Conservation (phyloP, 345 rosid genomes). For the Corchorus olitorius region DNA sequence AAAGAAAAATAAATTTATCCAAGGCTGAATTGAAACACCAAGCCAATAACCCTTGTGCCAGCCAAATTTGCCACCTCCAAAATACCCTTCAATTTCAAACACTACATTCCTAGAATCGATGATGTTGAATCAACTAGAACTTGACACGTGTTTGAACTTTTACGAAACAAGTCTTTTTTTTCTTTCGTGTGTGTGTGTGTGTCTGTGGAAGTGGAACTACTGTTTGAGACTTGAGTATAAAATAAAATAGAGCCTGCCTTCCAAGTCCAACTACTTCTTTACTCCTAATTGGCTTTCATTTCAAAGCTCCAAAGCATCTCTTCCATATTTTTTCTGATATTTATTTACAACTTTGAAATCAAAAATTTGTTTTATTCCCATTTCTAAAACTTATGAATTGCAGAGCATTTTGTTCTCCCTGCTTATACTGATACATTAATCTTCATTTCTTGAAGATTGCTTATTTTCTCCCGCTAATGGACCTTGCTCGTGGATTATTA, state of each 20-base stretch:
- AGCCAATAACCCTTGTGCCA: slow-evolving; percentile 24
- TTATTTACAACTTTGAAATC: not conserved
- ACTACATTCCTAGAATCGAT: not conserved
- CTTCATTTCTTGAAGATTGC: slow-evolving; percentile 8
- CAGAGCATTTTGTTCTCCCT: not conserved
- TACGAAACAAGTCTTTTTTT: slow-evolving; percentile 11
- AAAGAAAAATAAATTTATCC: not conserved
- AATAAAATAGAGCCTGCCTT: slow-evolving; percentile 36
- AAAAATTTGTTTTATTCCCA: not conserved
- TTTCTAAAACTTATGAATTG: not conserved
- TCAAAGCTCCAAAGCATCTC: not conserved
- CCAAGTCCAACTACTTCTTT: not conserved
- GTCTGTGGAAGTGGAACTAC: not conserved
- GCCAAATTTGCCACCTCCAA: slow-evolving; percentile 27
- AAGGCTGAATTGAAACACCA: slow-evolving; percentile 2
- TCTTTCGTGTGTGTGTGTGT: not conserved
- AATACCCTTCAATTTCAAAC: not conserved
- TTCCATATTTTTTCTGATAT: not conserved
- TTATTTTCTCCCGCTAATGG: slow-evolving; percentile 26
- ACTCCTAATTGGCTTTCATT: not conserved
- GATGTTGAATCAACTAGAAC: slow-evolving; percentile 33
- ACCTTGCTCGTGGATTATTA: slow-evolving; percentile 27
- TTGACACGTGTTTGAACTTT: slow-evolving; percentile 46
- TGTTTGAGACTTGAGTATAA: slow-evolving; percentile 30
- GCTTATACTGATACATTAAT: slow-evolving; percentile 1